Conservation (phyloP, 1,284 basidiomycete genomes). For the Fereydounia khargensis region DNA sequence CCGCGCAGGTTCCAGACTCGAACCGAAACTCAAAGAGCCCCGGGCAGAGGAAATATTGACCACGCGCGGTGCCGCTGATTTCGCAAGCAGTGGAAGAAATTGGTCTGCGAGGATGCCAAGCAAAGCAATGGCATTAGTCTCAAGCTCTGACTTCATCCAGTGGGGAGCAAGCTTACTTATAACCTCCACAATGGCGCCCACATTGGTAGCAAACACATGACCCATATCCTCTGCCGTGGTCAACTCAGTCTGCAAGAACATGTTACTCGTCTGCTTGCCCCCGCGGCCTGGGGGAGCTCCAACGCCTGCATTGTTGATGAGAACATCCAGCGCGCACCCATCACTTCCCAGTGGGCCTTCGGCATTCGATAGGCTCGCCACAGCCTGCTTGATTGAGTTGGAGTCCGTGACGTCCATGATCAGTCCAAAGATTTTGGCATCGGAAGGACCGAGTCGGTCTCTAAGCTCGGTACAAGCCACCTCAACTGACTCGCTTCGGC, state of each 20-base stretch:
- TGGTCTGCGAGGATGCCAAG: too few species aligned
- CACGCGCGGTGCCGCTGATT: slow-evolving; percentile 3
- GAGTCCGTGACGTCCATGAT: slow-evolving; percentile 4
- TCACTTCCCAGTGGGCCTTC: slow-evolving; percentile 1
- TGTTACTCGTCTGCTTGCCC: slow-evolving; percentile 5
- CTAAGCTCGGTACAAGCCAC: neutral
- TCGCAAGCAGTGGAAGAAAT: slow-evolving; percentile 5
- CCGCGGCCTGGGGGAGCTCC: slow-evolving; percentile 7
- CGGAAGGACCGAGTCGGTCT: neutral
- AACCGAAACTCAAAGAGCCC: slow-evolving; percentile 8
- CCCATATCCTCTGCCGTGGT: slow-evolving; percentile 7
- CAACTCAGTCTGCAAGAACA: slow-evolving; percentile 12
- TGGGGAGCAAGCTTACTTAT: too few species aligned
- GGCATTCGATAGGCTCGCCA: neutral
- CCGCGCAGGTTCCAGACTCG: slow-evolving; percentile 6
- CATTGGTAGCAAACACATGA: slow-evolving; percentile 9
- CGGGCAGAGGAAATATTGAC: slow-evolving; percentile 13
- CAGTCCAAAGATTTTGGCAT: neutral
- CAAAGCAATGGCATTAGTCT: too few species aligned
- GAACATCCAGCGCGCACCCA: slow-evolving; percentile 11
- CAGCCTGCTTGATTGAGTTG: slow-evolving; percentile 3
- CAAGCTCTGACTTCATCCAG: too few species aligned
- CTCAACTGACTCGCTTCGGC: neutral
- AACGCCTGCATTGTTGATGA: slow-evolving; percentile 20
- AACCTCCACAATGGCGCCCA: slow-evolving; percentile 7